Base-by-base conservation (phyloP, 805 yeast genomes). In the Komagataella phaffii region DNA sequence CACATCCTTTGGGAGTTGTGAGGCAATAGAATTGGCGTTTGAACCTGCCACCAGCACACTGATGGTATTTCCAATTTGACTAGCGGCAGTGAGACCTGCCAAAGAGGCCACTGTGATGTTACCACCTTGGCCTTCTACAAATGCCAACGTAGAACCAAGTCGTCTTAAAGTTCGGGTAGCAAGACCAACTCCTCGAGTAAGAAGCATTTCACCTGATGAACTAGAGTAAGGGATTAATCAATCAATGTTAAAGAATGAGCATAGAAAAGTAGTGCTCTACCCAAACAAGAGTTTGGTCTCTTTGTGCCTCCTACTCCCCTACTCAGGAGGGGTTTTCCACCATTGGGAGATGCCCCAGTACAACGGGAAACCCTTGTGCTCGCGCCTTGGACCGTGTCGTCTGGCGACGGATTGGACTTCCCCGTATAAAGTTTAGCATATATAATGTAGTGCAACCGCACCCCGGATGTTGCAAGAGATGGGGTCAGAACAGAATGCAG, bases 1-100 rank as follows among this genome's bases (percentile, higher is more conserved):
- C 1, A 78, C 81, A 3, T 72, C 67, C 58, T 80, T 76, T 40
- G 80, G 63, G 17, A 82, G 74, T 52, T 70, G 65, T n/a, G 66
- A 55, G 1, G 76, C 77, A 10, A 80, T 85, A 8, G 67, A 61
- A n/a, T 59, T 51, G 2, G 87, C 79, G 2, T 76, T 65, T 2
- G 83, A 64, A 4, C 96, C 96, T 7, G 85, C 73, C 10, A 88
- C 61, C 2, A 90, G 64, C 1, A 90, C 96, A n/a, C 85, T 81
- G 49, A 91, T 73, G 46, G 95, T 91, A 60, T 82, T 77, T 6
- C 88, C 87, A 47, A 90, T 68, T 58, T 81, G 75, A 50, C 68
- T 66, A 17, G 98, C 96, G 10, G 98, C 98, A 10, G 79, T 70
- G 43, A 90, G 63, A 1, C 90, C 74, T 18, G 88, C 79, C 54